Conservation (phyloP, 768 basidiomycete genomes). For the Agaricus blazei region DNA sequence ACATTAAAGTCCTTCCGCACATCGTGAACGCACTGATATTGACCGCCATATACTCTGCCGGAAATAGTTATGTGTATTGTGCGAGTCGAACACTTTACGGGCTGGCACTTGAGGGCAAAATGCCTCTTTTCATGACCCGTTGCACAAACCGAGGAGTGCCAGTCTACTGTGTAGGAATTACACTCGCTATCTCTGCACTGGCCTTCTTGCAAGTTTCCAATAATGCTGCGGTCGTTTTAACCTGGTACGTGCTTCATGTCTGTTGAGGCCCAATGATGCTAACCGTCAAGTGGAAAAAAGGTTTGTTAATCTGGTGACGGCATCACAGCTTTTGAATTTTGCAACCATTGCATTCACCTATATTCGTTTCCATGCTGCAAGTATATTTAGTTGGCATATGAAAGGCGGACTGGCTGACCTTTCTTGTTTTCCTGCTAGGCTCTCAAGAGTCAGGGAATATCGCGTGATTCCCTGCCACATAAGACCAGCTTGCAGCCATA, state of each 20-base stretch:
- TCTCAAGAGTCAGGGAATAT: conserved; percentile 38
- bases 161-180: conserved; percentile 43
- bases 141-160: conserved; percentile 57
- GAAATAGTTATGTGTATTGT: conserved; percentile 64
- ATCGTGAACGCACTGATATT: conserved; percentile 73
- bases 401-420: not conserved
- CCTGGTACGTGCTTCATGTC: conserved; percentile 29
- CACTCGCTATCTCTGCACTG: conserved; percentile 32
- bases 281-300: conserved; percentile 15
- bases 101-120: conserved; percentile 57
- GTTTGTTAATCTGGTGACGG: conserved; percentile 46
- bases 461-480: conserved; percentile 39
- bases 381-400: conserved; percentile 6
- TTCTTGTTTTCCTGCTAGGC: conserved; percentile 25
- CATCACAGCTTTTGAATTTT: conserved; percentile 44
- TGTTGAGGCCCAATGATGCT: not conserved
- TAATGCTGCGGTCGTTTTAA: conserved; percentile 39
- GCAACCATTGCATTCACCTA: conserved; percentile 45
- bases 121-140: conserved; percentile 45
- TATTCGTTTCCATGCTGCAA: conserved; percentile 40
- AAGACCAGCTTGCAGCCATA: conserved; percentile 47
- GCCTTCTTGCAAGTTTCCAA: conserved; percentile 48
- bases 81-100: conserved; percentile 49
- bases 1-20: conserved; percentile 60
- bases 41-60: conserved; percentile 66